Evolutionary conservation across 2,329 filamentous ascomycete genomes (phyloP).

Genomic region (Calonectria honghensis): DNA sequence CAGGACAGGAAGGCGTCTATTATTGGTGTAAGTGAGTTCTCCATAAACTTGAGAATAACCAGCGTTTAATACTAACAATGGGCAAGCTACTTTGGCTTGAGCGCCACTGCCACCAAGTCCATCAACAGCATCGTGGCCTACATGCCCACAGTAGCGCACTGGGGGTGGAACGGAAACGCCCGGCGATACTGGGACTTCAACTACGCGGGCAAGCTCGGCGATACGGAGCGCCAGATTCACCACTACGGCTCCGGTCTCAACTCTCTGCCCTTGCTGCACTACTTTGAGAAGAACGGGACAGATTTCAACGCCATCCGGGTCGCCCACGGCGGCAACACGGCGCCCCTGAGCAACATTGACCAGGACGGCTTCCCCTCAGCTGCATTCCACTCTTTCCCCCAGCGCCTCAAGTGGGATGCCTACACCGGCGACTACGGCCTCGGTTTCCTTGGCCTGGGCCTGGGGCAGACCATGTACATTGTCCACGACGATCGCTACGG

Average conservation of each 20-base stretch:
- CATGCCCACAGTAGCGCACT: conserved; percentile 75
- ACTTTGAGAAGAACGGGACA: conserved; percentile 67
- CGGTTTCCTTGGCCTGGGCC: conserved; percentile 70
- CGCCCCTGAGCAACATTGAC: conserved; percentile 73
- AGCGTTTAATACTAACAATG: background rate
- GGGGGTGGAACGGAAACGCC: conserved; percentile 78
- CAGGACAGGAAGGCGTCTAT: conserved; percentile 77
- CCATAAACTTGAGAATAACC: no score
- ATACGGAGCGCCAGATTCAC: conserved; percentile 69
- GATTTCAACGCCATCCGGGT: conserved; percentile 71
- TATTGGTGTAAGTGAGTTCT: conserved; percentile 69
- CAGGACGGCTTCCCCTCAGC: conserved; percentile 72
- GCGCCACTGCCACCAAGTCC: conserved; percentile 67
- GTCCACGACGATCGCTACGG: conserved; percentile 13
- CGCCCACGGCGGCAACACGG: conserved; percentile 72
- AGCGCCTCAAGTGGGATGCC: conserved; percentile 73
- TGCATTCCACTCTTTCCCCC: conserved; percentile 75
- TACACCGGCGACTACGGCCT: conserved; percentile 76
- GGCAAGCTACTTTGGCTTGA: conserved; percentile 68
- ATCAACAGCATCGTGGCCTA: conserved; percentile 73
- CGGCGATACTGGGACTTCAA: conserved; percentile 77
- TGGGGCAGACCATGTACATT: conserved; percentile 59
- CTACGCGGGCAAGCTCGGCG: conserved; percentile 64
- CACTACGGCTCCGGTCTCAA: conserved; percentile 78
- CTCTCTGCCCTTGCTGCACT: conserved; percentile 71